Percentiles rank a stretch among this genome's conserved stretches.
Conservation (phyloP, 306 rosid species). For the Begonia fuchsioides region DNA sequence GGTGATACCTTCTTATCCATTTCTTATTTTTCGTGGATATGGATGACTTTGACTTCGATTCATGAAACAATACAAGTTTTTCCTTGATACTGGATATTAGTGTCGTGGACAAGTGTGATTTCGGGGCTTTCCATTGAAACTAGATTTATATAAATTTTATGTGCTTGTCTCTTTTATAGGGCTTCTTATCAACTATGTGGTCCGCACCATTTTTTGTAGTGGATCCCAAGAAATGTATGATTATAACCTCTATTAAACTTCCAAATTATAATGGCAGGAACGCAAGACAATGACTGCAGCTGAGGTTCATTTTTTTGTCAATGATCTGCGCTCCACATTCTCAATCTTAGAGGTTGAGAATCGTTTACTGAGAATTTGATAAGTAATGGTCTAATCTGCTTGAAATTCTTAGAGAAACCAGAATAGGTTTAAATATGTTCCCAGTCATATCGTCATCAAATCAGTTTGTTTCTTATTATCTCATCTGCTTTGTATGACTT, state of each 20-base stretch:
- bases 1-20: constrained; percentile 4
- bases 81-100: too few species aligned
- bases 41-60: background rate
- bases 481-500: too few species aligned
- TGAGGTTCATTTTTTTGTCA: constrained; percentile 46
- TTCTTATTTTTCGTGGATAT: too few species aligned
- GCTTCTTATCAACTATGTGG: background rate
- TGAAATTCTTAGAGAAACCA: background rate
- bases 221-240: background rate
- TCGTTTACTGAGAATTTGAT: constrained; percentile 4
- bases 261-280: constrained; percentile 32
- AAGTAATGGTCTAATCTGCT: background rate
- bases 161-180: too few species aligned
- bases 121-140: too few species aligned
- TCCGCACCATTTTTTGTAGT: background rate
- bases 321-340: constrained; percentile 57
- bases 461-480: too few species aligned
- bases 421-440: too few species aligned
- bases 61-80: too few species aligned
- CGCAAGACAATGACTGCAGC: constrained; percentile 45
- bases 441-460: too few species aligned
- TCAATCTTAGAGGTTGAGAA: constrained; percentile 52
- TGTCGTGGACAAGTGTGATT: too few species aligned
- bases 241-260: too few species aligned
- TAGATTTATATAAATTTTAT: too few species aligned